Conservation (phyloP, 1,284 basidiomycete species). For the Testicularia cyperi region DNA sequence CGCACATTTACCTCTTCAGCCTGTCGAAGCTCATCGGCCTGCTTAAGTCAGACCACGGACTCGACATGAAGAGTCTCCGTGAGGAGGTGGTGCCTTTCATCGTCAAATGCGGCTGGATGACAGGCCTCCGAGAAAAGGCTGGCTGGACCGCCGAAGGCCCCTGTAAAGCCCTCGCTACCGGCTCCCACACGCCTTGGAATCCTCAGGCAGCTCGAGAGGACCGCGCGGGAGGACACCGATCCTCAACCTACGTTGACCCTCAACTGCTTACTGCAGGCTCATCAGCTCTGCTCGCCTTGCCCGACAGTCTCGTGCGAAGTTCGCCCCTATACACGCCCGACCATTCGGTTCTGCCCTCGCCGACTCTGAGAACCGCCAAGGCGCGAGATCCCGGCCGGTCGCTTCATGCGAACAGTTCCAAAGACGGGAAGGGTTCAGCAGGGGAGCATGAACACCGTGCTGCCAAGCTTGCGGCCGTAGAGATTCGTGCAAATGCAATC, state of each 20-base stretch:
- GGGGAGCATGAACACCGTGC: slow-evolving; percentile 4
- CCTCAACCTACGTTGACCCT: slow-evolving; percentile 29
- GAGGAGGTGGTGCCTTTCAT: slow-evolving; percentile 56
- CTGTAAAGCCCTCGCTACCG: slow-evolving; percentile 1
- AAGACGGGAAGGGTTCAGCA: not conserved
- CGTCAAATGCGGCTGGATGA: slow-evolving; percentile 54
- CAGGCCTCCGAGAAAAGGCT: slow-evolving; percentile 47
- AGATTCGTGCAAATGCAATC: slow-evolving; percentile 24
- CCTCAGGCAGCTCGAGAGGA: slow-evolving; percentile 7
- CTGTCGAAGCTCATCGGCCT: slow-evolving; percentile 43
- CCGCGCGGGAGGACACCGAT: slow-evolving; percentile 4
- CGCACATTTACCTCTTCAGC: slow-evolving; percentile 53
- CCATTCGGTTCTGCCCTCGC: slow-evolving; percentile 13
- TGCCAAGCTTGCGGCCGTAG: slow-evolving; percentile 13
- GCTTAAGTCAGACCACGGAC: slow-evolving; percentile 29
- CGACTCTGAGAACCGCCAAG: slow-evolving; percentile 1
- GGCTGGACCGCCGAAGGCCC: slow-evolving; percentile 32
- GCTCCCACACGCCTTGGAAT: slow-evolving; percentile 9
- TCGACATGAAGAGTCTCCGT: slow-evolving; percentile 49
- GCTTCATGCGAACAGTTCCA: too few species aligned
- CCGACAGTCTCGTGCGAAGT: slow-evolving; percentile 10
- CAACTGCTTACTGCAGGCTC: slow-evolving; percentile 26
- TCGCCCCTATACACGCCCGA: slow-evolving; percentile 30
- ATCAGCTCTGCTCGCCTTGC: slow-evolving; percentile 4
- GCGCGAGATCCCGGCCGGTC: too few species aligned